Percentiles rank a stretch among this genome's conserved stretches.
Evolutionary conservation across 345 rosid genomes (phyloP).

Genomic region (Salix suchowensis): DNA sequence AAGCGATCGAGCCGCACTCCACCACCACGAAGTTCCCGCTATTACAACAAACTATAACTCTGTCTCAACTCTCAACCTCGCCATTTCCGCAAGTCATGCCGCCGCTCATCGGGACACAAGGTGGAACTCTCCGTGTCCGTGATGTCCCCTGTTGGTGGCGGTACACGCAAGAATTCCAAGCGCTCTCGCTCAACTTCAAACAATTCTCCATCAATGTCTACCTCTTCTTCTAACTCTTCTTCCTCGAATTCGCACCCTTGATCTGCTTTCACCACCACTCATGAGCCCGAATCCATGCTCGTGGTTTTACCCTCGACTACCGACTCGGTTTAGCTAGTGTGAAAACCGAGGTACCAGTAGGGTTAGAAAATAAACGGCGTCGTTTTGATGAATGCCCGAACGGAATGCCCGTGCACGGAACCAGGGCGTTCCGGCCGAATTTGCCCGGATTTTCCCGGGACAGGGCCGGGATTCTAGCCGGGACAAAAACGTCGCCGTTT

Average conservation of each 20-base stretch:
- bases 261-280: slow-evolving; percentile 21
- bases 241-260: slow-evolving; percentile 3
- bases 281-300: slow-evolving; percentile 23
- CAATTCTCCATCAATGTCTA: slow-evolving; percentile 5
- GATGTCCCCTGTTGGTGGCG: slow-evolving; percentile 66
- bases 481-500: no score
- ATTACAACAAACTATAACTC: slow-evolving; percentile 63
- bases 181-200: slow-evolving; percentile 35
- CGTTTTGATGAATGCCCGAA: no score
- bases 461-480: no score
- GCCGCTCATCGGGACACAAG: slow-evolving; percentile 73
- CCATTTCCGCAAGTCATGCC: slow-evolving; percentile 61
- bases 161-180: slow-evolving; percentile 52
- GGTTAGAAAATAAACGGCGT: neutral
- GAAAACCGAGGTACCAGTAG: slow-evolving; percentile 14
- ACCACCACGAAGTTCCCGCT: slow-evolving; percentile 58
- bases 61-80: slow-evolving; percentile 48
- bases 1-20: slow-evolving; percentile 32
- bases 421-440: no score
- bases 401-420: no score
- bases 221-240: slow-evolving; percentile 18
- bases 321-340: slow-evolving; percentile 10
- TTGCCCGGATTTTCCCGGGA: no score
- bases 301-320: slow-evolving; percentile 2
- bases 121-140: slow-evolving; percentile 66